These are phyloP conservation scores for Allodekkera sacchari DNA, from an alignment of 805 yeast species.

Conservation along the genomic window DNA sequence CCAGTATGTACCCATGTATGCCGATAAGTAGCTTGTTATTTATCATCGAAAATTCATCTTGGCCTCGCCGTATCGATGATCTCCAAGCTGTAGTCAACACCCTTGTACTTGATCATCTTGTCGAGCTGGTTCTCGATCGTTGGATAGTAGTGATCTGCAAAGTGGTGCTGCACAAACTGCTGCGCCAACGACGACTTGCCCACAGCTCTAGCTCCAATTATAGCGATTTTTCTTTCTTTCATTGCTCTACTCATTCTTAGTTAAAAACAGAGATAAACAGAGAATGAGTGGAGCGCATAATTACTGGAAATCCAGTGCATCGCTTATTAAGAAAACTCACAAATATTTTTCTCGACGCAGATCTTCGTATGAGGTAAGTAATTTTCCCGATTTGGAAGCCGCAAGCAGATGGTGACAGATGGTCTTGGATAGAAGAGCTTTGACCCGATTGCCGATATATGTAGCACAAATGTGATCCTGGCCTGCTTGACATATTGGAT, in stretches of 20 bases:
- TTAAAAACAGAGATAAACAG: not conserved
- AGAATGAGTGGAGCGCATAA: no score
- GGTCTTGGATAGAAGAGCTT: no score
- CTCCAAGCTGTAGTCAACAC: slow-evolving; percentile 72
- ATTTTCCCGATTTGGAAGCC: no score
- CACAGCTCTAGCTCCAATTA: slow-evolving; percentile 82
- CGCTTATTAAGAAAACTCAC: no score
- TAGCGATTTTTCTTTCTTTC: slow-evolving; percentile 71
- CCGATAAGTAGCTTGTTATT: slow-evolving; percentile 74
- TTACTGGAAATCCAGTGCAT: no score
- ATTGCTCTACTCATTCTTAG: no score
- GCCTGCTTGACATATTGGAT: no score
- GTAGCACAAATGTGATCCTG: no score
- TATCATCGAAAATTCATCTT: slow-evolving; percentile 78
- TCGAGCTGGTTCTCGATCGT: slow-evolving; percentile 82
- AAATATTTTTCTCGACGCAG: no score
- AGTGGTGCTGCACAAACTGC: slow-evolving; percentile 80
- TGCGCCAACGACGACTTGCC: slow-evolving; percentile 84
- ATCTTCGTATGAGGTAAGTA: no score
- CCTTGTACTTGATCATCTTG: slow-evolving; percentile 58
- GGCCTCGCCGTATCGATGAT: slow-evolving; percentile 88
- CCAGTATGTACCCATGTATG: slow-evolving; percentile 74
- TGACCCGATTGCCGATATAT: no score
- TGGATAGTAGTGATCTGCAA: slow-evolving; percentile 84
- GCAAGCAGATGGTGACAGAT: no score